A percentile compares a stretch with the other conserved stretches of the same genome.
Conservation (phyloP, 768 basidiomycete species). For the Cubamyces lactineus region DNA sequence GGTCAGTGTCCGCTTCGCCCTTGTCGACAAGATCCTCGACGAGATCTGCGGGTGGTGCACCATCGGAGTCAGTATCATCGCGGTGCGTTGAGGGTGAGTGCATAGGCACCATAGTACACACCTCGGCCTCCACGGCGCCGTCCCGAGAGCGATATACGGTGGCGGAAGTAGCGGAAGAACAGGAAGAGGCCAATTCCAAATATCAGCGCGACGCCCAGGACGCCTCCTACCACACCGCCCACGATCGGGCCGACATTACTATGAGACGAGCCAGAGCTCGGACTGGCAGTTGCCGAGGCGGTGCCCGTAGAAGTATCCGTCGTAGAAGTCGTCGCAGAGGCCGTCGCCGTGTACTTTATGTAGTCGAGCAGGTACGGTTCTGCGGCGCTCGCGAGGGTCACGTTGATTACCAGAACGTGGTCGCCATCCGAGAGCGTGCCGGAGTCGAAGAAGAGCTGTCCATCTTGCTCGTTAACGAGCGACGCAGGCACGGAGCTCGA, state of each 20-base stretch:
- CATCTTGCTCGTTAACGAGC: constrained; percentile 20
- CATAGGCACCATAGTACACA: not conserved
- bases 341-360: constrained; percentile 21
- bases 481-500: constrained; percentile 10
- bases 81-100: not conserved
- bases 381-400: constrained; percentile 23
- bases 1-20: constrained; percentile 2
- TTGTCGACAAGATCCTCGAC: constrained; percentile 8
- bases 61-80: not conserved
- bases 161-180: constrained; percentile 17
- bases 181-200: constrained; percentile 14
- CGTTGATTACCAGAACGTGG: constrained; percentile 24
- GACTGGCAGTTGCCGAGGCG: constrained; percentile 1
- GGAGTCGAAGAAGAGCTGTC: constrained; percentile 26
- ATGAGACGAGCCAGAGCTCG: constrained; percentile 5
- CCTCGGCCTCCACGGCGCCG: constrained; percentile 10
- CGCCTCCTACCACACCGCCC: constrained; percentile 28
- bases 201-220: constrained; percentile 12
- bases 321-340: not conserved
- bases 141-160: constrained; percentile 24
- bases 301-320: not conserved
- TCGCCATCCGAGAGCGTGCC: constrained; percentile 14
- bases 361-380: constrained; percentile 27
- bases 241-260: constrained; percentile 26
- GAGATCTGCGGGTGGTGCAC: not conserved